Base-by-base conservation (phyloP, 148 eudicot species). In the Pharnaceum exiguum region DNA sequence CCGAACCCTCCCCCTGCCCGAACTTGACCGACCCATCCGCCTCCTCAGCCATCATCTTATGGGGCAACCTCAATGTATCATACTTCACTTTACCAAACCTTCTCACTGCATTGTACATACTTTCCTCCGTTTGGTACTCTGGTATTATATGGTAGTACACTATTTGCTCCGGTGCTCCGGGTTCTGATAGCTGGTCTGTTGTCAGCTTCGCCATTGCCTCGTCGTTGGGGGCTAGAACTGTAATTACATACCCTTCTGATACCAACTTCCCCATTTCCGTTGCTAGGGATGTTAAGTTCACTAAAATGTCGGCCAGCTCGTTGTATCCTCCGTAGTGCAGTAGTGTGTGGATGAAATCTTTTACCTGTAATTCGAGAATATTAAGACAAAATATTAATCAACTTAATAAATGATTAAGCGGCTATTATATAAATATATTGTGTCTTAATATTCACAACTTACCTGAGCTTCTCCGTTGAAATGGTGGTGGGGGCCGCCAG, bases 161-260 rank as follows among this genome's bases (percentile, higher is more conserved):
- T 2, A 81, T 81, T 55, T 81, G 86, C 60, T 81, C 86, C 33
- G 86, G 80, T 3, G 86, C 82, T 4, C 86, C 86, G 2, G 86
- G 86, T 18, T 81, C 86, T 16, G 80, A 71, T 16, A 81, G 36
- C 66, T 81, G 86, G 31, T 81, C 86, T 0, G 86, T 75, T 0
- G 86, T 82, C 5, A 82, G 67, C 43, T 78, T 82, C 5, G 80
- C 78, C 86, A 82, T 82, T 2, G 86, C 86, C 28, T 82, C 86
- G 36, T 82, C 86, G 17, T 82, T 82, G 2, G 86, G 86, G 0
- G 86, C 86, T 33, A 82, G 22, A 0, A 82, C 86, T 0, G 86
- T 82, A 17, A 82, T 72, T 5, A 78, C 70, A 29, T 82, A 82
- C 1, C 86, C 86, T 37, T 82, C 86, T 0, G 86, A 82, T 0